Evolutionary conservation across 2,329 filamentous ascomycete genomes (phyloP).

Genomic region (Verticillium tricorpus): DNA sequence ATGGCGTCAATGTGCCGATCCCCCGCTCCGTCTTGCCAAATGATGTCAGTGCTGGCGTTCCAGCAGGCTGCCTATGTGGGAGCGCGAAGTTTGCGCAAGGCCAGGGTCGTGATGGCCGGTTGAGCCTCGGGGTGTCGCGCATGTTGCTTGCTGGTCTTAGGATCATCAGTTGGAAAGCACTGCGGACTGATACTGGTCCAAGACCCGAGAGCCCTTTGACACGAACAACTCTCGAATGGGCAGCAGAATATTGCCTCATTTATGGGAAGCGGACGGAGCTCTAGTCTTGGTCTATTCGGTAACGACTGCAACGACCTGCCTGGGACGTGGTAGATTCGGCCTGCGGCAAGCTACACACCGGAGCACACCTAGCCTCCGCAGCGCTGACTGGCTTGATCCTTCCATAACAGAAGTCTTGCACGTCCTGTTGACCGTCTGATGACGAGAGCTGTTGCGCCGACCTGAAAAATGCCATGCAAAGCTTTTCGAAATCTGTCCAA

Average conservation of each 20-base stretch:
- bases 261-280: background rate
- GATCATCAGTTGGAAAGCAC: background rate
- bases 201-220: background rate
- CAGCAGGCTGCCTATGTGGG: background rate
- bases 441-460: background rate
- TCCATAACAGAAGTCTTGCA: background rate
- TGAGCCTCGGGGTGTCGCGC: background rate
- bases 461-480: background rate
- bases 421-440: background rate
- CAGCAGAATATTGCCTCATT: background rate
- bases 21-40: background rate
- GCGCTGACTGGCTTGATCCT: background rate
- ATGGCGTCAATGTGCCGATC: background rate
- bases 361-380: background rate
- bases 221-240: background rate
- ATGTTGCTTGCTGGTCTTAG: background rate
- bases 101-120: background rate
- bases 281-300: background rate
- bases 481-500: background rate
- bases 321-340: background rate
- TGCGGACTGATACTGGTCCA: no score
- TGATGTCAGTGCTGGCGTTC: background rate
- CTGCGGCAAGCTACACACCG: background rate
- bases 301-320: background rate
- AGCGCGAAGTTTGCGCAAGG: background rate